Evolutionary conservation across 1,284 basidiomycete species (phyloP).

Genomic region (Polyporus tsugae): DNA sequence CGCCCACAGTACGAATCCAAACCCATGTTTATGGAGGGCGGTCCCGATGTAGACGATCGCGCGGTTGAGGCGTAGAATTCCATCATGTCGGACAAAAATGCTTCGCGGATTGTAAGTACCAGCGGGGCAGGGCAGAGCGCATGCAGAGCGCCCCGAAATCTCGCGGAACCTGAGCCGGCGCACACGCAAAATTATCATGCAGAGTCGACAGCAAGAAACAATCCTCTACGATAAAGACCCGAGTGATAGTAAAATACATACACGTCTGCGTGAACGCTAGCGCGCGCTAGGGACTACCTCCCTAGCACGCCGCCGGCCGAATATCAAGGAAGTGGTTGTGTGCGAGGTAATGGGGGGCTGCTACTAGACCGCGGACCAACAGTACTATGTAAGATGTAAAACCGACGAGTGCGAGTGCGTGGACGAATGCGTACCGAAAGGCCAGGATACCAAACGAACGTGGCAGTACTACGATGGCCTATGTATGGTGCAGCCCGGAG

Average conservation of each 20-base stretch:
- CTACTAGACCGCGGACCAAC: not conserved
- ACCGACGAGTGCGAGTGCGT: not conserved
- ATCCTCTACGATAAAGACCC: slow-evolving; percentile 12
- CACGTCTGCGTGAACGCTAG: not conserved
- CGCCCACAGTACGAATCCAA: not conserved
- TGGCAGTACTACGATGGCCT: not conserved
- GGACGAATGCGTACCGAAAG: not conserved
- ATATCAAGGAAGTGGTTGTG: slow-evolving; percentile 1
- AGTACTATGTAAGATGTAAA: not conserved
- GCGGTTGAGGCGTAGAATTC: not conserved
- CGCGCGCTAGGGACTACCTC: slow-evolving; percentile 20
- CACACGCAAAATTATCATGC: not conserved
- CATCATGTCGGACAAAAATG: not conserved
- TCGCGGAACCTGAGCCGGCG: not conserved
- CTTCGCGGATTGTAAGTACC: too few relatives aligned
- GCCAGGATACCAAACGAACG: slow-evolving; percentile 1
- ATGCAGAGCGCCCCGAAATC: too few relatives aligned
- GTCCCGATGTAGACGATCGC: too few relatives aligned
- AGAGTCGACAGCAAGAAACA: slow-evolving; percentile 4
- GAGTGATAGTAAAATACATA: slow-evolving; percentile 18
- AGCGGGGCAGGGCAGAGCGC: too few relatives aligned
- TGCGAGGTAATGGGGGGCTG: not conserved
- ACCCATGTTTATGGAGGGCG: too few relatives aligned
- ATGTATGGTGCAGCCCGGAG: not conserved
- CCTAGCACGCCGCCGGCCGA: slow-evolving; percentile 7